These are phyloP conservation scores for Mrakia frigida DNA, from an alignment of 768 basidiomycete genomes.

Conservation along the genomic window DNA sequence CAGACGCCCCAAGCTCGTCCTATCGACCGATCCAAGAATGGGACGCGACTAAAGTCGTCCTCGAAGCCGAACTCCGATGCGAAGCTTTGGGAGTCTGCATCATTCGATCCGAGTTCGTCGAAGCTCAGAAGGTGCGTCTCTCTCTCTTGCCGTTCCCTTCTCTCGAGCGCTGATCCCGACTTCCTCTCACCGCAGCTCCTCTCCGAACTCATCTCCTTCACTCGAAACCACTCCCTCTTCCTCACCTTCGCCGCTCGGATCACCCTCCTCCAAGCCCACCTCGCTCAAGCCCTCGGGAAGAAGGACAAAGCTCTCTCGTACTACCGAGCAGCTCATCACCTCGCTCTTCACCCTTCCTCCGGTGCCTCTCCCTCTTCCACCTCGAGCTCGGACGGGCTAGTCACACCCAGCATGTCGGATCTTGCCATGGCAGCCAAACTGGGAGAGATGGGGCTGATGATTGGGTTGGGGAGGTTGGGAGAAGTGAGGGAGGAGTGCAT, in stretches of 20 bases:
- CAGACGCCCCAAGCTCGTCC: neutral
- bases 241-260: conserved; percentile 17
- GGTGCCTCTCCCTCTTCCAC: neutral
- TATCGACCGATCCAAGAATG: neutral
- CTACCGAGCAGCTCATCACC: conserved; percentile 24
- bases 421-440: conserved; percentile 19
- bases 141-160: neutral
- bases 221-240: conserved; percentile 22
- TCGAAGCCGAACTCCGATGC: conserved; percentile 26
- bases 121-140: conserved; percentile 12
- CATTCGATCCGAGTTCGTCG: conserved; percentile 29
- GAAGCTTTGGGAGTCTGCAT: conserved; percentile 18
- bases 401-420: neutral
- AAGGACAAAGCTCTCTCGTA: conserved; percentile 6
- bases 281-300: conserved; percentile 21
- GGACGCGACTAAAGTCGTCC: neutral
- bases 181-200: conserved; percentile 1
- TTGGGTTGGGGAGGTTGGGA: conserved; percentile 24
- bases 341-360: conserved; percentile 4
- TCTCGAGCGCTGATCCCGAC: neutral
- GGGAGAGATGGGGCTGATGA: conserved; percentile 28
- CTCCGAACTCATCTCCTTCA: conserved; percentile 15
- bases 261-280: conserved; percentile 29
- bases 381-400: neutral
- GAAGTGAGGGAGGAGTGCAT: conserved; percentile 25